Base-by-base conservation (phyloP, 345 rosid genomes). In the Raphanus raphanistrum region DNA sequence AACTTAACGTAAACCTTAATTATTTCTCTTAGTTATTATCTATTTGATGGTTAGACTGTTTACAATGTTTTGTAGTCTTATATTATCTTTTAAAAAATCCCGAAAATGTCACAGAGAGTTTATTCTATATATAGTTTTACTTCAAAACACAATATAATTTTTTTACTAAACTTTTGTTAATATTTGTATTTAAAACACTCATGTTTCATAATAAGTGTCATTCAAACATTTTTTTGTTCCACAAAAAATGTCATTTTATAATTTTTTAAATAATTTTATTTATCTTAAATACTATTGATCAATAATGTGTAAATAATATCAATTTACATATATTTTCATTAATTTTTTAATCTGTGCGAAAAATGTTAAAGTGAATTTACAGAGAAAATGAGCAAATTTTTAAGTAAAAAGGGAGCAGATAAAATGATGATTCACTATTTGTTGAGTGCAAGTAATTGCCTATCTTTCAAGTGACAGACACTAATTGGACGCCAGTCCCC, bases 401-500 rank as follows among this genome's bases (percentile, higher is more conserved):
- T 33, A 33, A 5, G 36, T 33, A 26, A 33, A 70, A 32, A 62
- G 6, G 3, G 15, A 35, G 7, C 66, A 41, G 43, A 59, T 25
- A 66, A 35, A 66, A 50, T 15, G 78, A 67, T 79, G 82, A 79
- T 26, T 79, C 78, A 79, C 58, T 36, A 61, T 50, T 79, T 79
- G 82, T 73, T 79, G 82, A 60, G 82, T 79, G 82, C 82, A 79
- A 79, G 82, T 67, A 73, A 79, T 73, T 67, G 70, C 73, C 35
- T 60, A 67, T 48, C 58, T 27, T 11, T 60, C 63, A 8, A 59
- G 48, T 4, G 28, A 55, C 29, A 77, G 60, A 64, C 77, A 66
- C 67, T 79, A 16, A 73, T 67, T 79, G 69, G 74, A 60, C 21
- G 31, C 60, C 33, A 60, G 5, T 61, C 59, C 17, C 69, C 70